These are phyloP conservation scores for Amanita phalloides DNA, from an alignment of 768 basidiomycete species.

Conservation along the genomic window DNA sequence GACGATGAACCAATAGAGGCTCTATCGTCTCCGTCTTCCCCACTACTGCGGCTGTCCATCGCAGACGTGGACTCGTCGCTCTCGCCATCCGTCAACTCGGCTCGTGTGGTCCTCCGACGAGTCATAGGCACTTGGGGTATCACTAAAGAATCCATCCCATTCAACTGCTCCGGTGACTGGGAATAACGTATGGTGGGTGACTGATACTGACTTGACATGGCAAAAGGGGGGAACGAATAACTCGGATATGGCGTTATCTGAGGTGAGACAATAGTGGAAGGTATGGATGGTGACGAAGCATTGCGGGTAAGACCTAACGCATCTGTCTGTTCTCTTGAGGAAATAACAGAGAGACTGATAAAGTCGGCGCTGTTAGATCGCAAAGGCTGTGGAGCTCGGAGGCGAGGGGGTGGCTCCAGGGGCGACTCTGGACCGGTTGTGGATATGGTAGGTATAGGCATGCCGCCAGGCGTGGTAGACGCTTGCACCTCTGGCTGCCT, in stretches of 20 bases:
- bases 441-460: conserved; percentile 45
- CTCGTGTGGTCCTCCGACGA: not conserved
- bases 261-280: not conserved
- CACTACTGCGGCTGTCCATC: conserved; percentile 3
- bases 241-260: conserved; percentile 1
- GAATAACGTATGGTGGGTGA: conserved; percentile 7
- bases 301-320: not conserved
- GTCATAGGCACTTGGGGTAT: not conserved
- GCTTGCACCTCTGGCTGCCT: not conserved
- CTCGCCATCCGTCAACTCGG: conserved; percentile 1
- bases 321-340: not conserved
- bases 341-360: not conserved
- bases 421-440: conserved; percentile 37
- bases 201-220: not conserved
- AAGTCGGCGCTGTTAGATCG: conserved; percentile 6
- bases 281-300: conserved; percentile 3
- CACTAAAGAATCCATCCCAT: not conserved
- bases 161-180: conserved; percentile 1
- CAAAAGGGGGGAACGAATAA: not conserved
- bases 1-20: conserved; percentile 1
- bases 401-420: conserved; percentile 12
- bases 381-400: conserved; percentile 9
- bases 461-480: conserved; percentile 22
- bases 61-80: conserved; percentile 5
- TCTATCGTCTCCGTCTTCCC: conserved; percentile 1